Evolutionary conservation across 2,329 filamentous ascomycete genomes (phyloP), one percentile per base, ranked within the genome.

Genomic region (Aspergillus pseudoviridinutans): DNA sequence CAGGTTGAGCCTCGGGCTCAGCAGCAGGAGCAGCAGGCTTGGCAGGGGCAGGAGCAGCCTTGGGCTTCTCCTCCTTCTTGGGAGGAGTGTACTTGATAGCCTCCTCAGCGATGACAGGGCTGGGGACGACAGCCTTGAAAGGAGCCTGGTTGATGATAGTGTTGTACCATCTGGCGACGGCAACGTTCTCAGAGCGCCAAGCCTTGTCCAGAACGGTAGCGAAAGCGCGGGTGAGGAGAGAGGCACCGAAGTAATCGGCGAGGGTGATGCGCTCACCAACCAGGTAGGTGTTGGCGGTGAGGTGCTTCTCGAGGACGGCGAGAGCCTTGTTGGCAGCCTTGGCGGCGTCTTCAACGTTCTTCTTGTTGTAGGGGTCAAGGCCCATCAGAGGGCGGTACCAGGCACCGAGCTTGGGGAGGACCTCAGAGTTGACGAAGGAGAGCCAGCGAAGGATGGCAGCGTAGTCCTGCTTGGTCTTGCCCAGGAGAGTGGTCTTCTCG

Each of bases 381-480:
- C 94, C 94, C 68, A 91, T 76, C 67, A 97, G 87, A 68, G 94
- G 94, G 67, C 84, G 84, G 87, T 90, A 94, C 91, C 91, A 97
- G 75, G 78, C 82, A 79, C 83, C 87, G 66, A 97, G 80, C 65
- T 80, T 76, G 64, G 85, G 77, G 67, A 96, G 83, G 71, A 97
- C 76, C 83, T 99, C 93, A 60, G 80, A 77, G 87, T 97, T 99
- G 86, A 89, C 90, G 81, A 88, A 97, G 66, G 93, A 97, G 88
- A 97, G 87, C 94, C 94, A 99, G 80, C 90, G 91, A 76, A 99
- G 84, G 79, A 99, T 99, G 68, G 92, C 92, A 71, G 94, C 94
- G 80, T 97, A 93, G 87, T 99, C 94, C 84, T 99, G 93, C 89
- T 99, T 99, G 82, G 92, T 99, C 89, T 97, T 97, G 76, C 94